These are phyloP conservation scores for Solanum chmielewskii DNA, from an alignment of 257 asterid species.

Conservation along the genomic window DNA sequence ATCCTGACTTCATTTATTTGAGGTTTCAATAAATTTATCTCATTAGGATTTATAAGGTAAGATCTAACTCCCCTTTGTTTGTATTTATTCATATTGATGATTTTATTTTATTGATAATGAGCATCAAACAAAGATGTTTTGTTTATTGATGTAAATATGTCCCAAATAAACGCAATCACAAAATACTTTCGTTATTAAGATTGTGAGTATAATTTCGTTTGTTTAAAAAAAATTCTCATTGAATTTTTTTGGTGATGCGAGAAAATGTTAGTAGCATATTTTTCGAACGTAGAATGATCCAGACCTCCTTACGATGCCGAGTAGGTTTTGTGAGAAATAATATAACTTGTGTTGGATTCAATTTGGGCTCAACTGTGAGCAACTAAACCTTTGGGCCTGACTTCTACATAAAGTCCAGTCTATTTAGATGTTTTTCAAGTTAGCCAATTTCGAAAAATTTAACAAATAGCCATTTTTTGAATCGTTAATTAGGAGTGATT, in stretches of 20 bases:
- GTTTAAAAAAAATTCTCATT: no score
- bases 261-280: neutral
- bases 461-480: neutral
- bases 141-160: no score
- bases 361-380: neutral
- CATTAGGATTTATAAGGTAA: no score
- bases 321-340: neutral
- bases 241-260: no score
- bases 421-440: neutral
- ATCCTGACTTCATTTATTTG: no score
- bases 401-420: neutral
- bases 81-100: no score
- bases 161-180: neutral
- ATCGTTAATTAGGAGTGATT: neutral
- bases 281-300: neutral
- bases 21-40: no score
- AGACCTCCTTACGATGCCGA: neutral
- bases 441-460: neutral
- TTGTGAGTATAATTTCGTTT: accelerated
- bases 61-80: no score
- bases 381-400: neutral
- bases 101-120: no score
- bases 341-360: no score
- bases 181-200: neutral
- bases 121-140: no score